phyloP scores from a whole-genome alignment of 441 rosid species.

The Populus hybrid region DNA sequence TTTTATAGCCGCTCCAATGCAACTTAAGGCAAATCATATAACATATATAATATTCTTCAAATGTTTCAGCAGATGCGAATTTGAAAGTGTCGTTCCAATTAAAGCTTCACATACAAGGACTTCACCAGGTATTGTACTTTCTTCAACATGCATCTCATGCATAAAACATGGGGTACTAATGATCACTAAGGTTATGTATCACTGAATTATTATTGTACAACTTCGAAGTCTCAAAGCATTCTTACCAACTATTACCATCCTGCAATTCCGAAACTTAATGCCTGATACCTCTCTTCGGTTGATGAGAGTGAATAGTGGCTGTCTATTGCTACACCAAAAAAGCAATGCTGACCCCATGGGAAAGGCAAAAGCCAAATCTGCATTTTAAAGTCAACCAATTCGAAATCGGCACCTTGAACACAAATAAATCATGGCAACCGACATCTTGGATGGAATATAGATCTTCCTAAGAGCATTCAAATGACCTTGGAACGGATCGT shows the following conservation, averaged over 20 bases:
- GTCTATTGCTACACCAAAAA: conserved; percentile 98
- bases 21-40: conserved; percentile 16
- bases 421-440: conserved; percentile 80
- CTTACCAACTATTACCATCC: conserved; percentile 95
- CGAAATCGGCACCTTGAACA: conserved; percentile 86
- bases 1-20: conserved; percentile 10
- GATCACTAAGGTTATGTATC: conserved; percentile 47
- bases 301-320: conserved; percentile 67
- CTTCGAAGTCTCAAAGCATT: conserved; percentile 72
- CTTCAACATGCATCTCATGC: conserved; percentile 41
- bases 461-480: conserved; percentile 54
- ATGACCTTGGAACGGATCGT: conserved; percentile 41
- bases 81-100: conserved; percentile 18
- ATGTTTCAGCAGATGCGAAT: conserved; percentile 22
- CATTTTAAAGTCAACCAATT: conserved; percentile 98
- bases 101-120: conserved; percentile 30
- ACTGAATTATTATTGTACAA: conserved; percentile 54
- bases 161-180: conserved; percentile 33
- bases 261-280: conserved; percentile 68
- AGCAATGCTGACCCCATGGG: conserved; percentile 91
- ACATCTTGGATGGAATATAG: conserved; percentile 67
- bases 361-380: conserved; percentile 87
- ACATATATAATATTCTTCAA: conserved; percentile 23
- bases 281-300: conserved; percentile 91
- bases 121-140: conserved; percentile 33